Percentiles rank a stretch among this genome's conserved stretches.
Evolutionary conservation across 2,329 filamentous ascomycete genomes (phyloP).

Genomic region (Thielaviopsis euricoi): DNA sequence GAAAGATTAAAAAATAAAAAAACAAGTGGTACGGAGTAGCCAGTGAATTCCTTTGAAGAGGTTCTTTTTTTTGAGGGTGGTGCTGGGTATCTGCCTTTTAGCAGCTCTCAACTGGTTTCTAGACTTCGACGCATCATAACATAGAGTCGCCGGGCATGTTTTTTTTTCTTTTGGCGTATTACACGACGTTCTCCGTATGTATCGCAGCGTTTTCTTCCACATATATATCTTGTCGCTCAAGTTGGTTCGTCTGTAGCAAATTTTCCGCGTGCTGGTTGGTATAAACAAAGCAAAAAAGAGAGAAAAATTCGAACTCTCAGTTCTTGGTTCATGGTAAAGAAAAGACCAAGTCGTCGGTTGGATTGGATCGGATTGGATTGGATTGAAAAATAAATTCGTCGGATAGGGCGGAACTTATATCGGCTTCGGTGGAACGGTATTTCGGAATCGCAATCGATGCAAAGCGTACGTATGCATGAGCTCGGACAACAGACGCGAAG

Average conservation of each 20-base stretch:
- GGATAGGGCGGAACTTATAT: background rate
- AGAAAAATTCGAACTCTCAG: too few species aligned
- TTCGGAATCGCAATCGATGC: background rate
- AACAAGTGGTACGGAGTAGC: background rate
- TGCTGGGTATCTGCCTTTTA: background rate
- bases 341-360: background rate
- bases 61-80: too few species aligned
- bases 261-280: too few species aligned
- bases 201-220: background rate
- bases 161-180: too few species aligned
- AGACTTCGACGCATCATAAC: background rate
- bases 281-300: background rate
- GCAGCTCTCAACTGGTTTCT: background rate
- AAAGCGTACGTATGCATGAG: background rate
- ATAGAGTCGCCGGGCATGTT: background rate
- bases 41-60: background rate
- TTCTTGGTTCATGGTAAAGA: background rate
- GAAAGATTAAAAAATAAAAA: background rate
- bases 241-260: too few species aligned
- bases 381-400: background rate
- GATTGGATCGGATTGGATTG: background rate
- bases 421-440: background rate
- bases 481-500: background rate
- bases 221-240: too few species aligned
- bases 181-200: background rate